These are phyloP conservation scores for Fusarium sp. DNA, from an alignment of 2,329 filamentous ascomycete species.

Conservation along the genomic window DNA sequence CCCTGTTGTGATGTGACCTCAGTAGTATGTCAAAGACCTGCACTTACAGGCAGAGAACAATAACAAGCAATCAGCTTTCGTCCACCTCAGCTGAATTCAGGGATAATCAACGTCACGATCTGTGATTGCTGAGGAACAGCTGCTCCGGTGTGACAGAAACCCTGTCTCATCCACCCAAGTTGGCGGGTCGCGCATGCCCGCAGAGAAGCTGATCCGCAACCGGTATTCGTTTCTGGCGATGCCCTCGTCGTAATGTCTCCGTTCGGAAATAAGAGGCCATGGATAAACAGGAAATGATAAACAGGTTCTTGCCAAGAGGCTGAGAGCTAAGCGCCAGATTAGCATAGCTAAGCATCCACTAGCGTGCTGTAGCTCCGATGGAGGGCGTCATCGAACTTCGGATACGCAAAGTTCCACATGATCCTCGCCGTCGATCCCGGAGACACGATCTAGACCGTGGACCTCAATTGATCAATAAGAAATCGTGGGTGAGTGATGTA, in stretches of 20 bases:
- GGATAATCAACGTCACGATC: constrained; percentile 21
- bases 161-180: constrained; percentile 18
- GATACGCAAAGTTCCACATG: constrained; percentile 25
- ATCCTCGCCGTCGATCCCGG: constrained; percentile 35
- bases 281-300: constrained; percentile 24
- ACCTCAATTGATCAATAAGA: not conserved
- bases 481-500: constrained; percentile 11
- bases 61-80: not conserved
- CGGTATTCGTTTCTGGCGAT: constrained; percentile 10
- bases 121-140: not conserved
- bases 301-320: constrained; percentile 2
- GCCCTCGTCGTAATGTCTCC: constrained; percentile 10
- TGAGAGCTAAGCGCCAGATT: constrained; percentile 26
- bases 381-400: constrained; percentile 26
- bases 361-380: constrained; percentile 14
- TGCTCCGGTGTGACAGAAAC: constrained; percentile 7
- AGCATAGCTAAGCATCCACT: constrained; percentile 20
- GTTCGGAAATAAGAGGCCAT: constrained; percentile 2
- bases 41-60: not conserved
- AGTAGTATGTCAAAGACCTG: not conserved
- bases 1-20: not conserved
- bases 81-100: constrained; percentile 24
- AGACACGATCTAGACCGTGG: not conserved
- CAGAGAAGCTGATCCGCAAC: constrained; percentile 14
- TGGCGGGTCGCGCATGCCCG: constrained; percentile 14